Evolutionary conservation across 116 monocot species (phyloP), one percentile per base, ranked within the genome.

Genomic region (Posidonia oceanica): DNA sequence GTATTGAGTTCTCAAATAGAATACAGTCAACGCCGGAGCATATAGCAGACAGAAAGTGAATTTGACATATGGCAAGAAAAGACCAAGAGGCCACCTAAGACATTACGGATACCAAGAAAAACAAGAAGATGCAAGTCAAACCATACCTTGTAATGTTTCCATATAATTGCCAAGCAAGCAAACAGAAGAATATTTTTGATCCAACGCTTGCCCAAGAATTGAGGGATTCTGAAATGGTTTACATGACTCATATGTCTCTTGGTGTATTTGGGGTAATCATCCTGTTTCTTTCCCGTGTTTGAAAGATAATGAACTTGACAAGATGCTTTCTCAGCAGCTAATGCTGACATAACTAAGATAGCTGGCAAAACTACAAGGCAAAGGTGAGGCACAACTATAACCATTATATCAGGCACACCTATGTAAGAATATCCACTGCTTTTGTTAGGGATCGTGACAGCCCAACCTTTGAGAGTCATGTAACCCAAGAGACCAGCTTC

Each of bases 401-500:
- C 99, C 86, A 99, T 93, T 52, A 99, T 76, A 82, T 99, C 93
- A 66, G 99, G 93, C 67, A 82, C 73, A 5, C 86, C 93, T 40
- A 77, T 39, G 55, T 83, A 76, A 22, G 40, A 10, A 18, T 70
- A 42, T 74, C 76, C 29, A 40, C 51, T 75, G 15, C 41, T 57
- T 23, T 61, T 59, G 21, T 70, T 67, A 21, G 61, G 69, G 62
- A 37, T 38, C 58, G 42, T 57, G 41, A 84, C 66, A 15, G 29
- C 59, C 99, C 99, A 99, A 44, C 99, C 93, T 75, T 54, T 82
- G 56, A 83, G 80, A 55, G 84, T 88, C 88, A 99, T 84, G 75
- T 78, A 88, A 12, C 84, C 74, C 40, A 84, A 23, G 22, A 77
- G 68, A 18, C 75, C 80, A 61, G 59, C 65, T 66, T 87, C 80